These are phyloP conservation scores for Colletotrichum sp. DNA, from an alignment of 2,329 filamentous ascomycete genomes.

Conservation along the genomic window DNA sequence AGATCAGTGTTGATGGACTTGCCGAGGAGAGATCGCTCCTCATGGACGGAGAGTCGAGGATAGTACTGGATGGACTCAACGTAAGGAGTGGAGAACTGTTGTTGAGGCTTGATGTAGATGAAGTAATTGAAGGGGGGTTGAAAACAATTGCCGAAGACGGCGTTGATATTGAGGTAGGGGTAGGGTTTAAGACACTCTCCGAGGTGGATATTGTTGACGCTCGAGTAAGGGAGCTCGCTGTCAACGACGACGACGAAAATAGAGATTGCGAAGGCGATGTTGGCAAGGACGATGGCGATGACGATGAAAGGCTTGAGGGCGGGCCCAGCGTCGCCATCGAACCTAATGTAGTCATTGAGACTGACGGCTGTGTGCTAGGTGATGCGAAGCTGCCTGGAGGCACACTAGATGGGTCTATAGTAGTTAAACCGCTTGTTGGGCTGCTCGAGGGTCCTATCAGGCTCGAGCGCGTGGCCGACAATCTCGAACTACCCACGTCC, in stretches of 20 bases:
- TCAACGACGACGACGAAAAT: neutral
- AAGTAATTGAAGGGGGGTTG: neutral
- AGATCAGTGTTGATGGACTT: neutral
- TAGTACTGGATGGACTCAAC: neutral
- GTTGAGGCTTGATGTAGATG: neutral
- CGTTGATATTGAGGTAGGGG: neutral
- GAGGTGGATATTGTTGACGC: neutral
- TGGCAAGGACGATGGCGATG: rapidly evolving
- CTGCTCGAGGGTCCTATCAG: neutral
- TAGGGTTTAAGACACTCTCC: neutral
- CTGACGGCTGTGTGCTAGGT: neutral
- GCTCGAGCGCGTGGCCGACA: neutral
- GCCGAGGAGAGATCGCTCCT: neutral
- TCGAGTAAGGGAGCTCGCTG: neutral
- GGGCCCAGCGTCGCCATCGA: neutral
- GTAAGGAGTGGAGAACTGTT: neutral
- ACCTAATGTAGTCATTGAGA: neutral
- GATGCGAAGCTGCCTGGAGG: neutral
- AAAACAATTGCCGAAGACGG: neutral
- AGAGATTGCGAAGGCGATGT: neutral
- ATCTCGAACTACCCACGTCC: neutral
- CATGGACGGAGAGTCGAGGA: neutral
- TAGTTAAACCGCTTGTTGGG: neutral
- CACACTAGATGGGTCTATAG: neutral
- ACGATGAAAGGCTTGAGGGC: neutral